These are phyloP conservation scores for Apiospora marii DNA, from an alignment of 2,329 filamentous ascomycete species.

Conservation along the genomic window DNA sequence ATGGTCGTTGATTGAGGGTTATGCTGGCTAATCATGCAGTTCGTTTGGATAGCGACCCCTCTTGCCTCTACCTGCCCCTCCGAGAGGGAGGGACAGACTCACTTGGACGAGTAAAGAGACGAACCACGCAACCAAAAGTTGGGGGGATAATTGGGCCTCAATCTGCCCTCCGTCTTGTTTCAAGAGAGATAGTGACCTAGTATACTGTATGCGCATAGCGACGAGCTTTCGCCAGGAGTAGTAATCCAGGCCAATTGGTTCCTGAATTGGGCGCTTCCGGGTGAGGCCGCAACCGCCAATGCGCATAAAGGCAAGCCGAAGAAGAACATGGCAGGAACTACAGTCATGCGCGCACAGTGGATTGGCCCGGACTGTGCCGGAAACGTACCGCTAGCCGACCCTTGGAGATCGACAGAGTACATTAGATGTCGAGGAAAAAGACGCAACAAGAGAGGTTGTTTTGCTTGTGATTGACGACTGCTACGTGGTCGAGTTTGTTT, in stretches of 20 bases:
- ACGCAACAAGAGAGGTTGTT: not conserved
- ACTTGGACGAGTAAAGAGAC: not conserved
- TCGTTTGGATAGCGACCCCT: conserved; percentile 20
- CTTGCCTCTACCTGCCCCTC: conserved; percentile 12
- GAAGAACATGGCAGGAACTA: conserved; percentile 1
- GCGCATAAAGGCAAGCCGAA: conserved; percentile 16
- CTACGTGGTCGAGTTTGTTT: conserved; percentile 30
- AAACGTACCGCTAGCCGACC: conserved; percentile 5
- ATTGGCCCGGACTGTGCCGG: conserved; percentile 3
- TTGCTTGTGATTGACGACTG: not conserved
- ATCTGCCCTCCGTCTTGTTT: conserved; percentile 25
- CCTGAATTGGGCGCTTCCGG: conserved; percentile 37
- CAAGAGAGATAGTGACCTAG: conserved; percentile 4
- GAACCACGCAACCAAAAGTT: conserved; percentile 17
- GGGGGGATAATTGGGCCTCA: conserved; percentile 26
- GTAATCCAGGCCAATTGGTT: conserved; percentile 32
- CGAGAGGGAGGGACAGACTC: not conserved
- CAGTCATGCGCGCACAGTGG: not conserved
- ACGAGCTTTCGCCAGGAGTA: conserved; percentile 2
- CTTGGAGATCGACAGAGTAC: not conserved
- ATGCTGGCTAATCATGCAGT: conserved; percentile 19
- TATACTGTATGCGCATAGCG: not conserved
- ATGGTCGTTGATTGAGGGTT: conserved; percentile 8
- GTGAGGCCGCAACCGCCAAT: conserved; percentile 32
- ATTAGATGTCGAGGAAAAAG: not conserved